phyloP scores from a whole-genome alignment of 352 stramenopile genomes.

The Globisporangium acanthophoron region DNA sequence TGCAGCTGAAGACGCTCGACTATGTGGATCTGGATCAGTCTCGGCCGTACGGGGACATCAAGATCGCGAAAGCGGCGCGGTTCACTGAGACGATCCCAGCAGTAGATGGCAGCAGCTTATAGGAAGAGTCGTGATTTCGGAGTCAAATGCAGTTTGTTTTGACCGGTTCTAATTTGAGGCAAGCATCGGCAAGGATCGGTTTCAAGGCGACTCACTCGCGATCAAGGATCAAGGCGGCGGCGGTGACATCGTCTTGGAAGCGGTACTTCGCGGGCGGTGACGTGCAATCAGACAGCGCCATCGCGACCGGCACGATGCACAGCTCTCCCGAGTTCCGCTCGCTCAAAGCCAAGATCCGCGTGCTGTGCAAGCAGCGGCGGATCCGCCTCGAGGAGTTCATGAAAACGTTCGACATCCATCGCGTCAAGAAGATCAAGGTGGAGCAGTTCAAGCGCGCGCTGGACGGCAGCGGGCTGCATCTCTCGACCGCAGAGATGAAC shows the following conservation, averaged over 20 bases:
- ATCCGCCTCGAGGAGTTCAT: constrained; percentile 86
- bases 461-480: constrained; percentile 66
- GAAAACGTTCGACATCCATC: constrained; percentile 83
- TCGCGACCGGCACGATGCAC: constrained; percentile 29
- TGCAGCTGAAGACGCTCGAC: constrained; percentile 98
- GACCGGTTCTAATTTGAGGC: too few relatives aligned
- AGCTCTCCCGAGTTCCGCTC: constrained; percentile 73
- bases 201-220: too few relatives aligned
- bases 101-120: constrained; percentile 45
- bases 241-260: too few relatives aligned
- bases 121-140: not conserved
- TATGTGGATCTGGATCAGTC: constrained; percentile 95
- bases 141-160: too few relatives aligned
- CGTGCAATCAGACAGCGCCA: too few relatives aligned
- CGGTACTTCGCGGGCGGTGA: too few relatives aligned
- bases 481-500: constrained; percentile 44
- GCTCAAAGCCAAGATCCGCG: constrained; percentile 73
- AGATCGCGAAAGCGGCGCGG: constrained; percentile 63
- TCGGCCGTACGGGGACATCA: constrained; percentile 93
- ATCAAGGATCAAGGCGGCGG: too few relatives aligned
- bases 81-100: constrained; percentile 78
- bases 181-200: too few relatives aligned
- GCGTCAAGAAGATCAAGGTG: constrained; percentile 76
- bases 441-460: constrained; percentile 81
- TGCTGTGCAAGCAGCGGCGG: constrained; percentile 76